phyloP scores from a whole-genome alignment of 1,284 basidiomycete species.

The Trametes hirsuta region DNA sequence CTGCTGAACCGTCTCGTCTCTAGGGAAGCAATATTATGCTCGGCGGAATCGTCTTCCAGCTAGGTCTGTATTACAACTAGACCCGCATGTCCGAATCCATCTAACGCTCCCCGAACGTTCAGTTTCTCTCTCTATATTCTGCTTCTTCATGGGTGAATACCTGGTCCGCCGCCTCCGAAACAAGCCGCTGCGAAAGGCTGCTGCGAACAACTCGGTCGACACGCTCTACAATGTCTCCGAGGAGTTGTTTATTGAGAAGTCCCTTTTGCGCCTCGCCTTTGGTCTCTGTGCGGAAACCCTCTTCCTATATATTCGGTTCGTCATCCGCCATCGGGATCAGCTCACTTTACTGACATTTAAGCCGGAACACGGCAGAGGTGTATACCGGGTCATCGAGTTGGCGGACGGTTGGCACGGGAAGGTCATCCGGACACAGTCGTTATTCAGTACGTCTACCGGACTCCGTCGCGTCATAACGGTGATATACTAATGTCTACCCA shows the following conservation, averaged over 20 bases:
- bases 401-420: conserved; percentile 53
- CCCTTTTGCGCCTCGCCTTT: conserved; percentile 34
- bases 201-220: conserved; percentile 21
- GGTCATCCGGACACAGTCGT: conserved; percentile 51
- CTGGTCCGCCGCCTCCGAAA: conserved; percentile 41
- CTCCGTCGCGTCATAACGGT: not conserved
- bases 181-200: conserved; percentile 30
- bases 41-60: conserved; percentile 48
- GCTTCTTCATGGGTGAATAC: conserved; percentile 44
- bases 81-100: not conserved
- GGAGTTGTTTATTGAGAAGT: conserved; percentile 7
- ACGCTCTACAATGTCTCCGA: not conserved
- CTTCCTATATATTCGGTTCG: conserved; percentile 41
- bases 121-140: conserved; percentile 45
- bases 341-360: not conserved
- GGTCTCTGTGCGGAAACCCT: conserved; percentile 37
- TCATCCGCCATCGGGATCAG: not conserved
- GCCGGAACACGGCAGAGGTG: conserved; percentile 31
- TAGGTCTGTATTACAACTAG: conserved; percentile 29
- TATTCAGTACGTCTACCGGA: conserved; percentile 46
- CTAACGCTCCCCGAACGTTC: not conserved
- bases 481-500: not conserved
- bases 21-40: conserved; percentile 44
- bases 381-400: conserved; percentile 54
- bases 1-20: not conserved